Evolutionary conservation across 2,329 filamentous ascomycete genomes (phyloP).

Genomic region (Colletotrichum sp.): DNA sequence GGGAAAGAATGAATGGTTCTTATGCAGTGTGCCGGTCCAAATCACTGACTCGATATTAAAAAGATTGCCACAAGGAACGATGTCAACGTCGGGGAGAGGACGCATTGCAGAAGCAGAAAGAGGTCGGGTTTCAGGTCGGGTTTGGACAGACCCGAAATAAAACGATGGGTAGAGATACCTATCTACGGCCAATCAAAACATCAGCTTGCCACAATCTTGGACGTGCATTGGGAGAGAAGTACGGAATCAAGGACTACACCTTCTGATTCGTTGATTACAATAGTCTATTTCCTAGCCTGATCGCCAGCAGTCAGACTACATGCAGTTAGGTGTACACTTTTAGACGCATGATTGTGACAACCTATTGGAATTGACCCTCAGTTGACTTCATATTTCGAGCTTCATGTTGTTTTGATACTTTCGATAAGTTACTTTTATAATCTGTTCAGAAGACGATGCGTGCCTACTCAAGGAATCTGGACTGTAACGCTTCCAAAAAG

Average conservation of each 20-base stretch:
- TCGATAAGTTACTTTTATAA: not conserved
- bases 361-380: not conserved
- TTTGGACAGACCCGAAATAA: not conserved
- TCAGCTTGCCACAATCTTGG: not conserved
- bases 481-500: fast-evolving
- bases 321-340: fast-evolving
- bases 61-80: fast-evolving
- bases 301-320: not conserved
- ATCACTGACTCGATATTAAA: fast-evolving
- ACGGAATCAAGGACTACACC: not conserved
- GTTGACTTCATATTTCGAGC: not conserved
- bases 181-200: not conserved
- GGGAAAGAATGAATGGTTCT: not conserved
- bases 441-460: too few relatives aligned
- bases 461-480: not conserved
- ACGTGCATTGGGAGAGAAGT: not conserved
- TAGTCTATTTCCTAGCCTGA: not conserved
- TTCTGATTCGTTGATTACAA: not conserved
- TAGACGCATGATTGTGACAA: not conserved
- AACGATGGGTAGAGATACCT: not conserved
- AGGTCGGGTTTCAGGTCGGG: not conserved
- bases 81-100: not conserved
- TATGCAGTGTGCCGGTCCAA: not conserved
- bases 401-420: not conserved
- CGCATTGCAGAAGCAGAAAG: not conserved